phyloP scores from a whole-genome alignment of 1,284 basidiomycete genomes.

The Cystodermella granulosa region DNA sequence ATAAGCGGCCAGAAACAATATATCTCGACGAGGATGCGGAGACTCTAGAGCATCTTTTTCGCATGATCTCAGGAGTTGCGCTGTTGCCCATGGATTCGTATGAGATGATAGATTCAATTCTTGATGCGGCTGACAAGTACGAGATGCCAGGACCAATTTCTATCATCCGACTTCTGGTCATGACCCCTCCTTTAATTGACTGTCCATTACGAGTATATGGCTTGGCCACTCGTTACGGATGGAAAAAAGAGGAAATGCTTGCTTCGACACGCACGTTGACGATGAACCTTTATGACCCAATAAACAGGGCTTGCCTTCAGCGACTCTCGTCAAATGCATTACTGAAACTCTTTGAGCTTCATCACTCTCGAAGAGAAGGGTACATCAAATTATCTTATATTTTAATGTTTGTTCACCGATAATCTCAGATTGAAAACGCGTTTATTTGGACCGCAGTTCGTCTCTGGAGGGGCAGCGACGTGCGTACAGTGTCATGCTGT shows the following conservation, averaged over 20 bases:
- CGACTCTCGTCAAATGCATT: slow-evolving; percentile 37
- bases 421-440: too few relatives aligned
- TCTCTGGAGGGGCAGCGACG: too few relatives aligned
- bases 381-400: too few relatives aligned
- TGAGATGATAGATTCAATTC: slow-evolving; percentile 34
- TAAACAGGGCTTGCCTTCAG: slow-evolving; percentile 27
- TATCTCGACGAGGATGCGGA: slow-evolving; percentile 38
- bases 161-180: slow-evolving; percentile 36
- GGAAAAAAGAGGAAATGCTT: slow-evolving; percentile 38
- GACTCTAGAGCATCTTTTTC: slow-evolving; percentile 34
- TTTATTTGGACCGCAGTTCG: too few relatives aligned
- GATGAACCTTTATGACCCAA: slow-evolving; percentile 33
- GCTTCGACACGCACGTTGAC: slow-evolving; percentile 39
- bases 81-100: slow-evolving; percentile 30
- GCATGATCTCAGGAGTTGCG: slow-evolving; percentile 34
- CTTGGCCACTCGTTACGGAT: slow-evolving; percentile 43
- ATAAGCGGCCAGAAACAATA: slow-evolving; percentile 21
- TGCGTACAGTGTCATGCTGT: too few relatives aligned
- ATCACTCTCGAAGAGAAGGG: slow-evolving; percentile 37
- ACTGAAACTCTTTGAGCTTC: slow-evolving; percentile 38
- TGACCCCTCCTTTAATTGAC: slow-evolving; percentile 24
- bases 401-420: too few relatives aligned
- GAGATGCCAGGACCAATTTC: slow-evolving; percentile 41
- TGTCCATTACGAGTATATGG: slow-evolving; percentile 42
- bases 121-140: slow-evolving; percentile 45